Base-by-base conservation (phyloP, 2,329 filamentous ascomycete genomes). In the Penicillium aurantiogriseum region DNA sequence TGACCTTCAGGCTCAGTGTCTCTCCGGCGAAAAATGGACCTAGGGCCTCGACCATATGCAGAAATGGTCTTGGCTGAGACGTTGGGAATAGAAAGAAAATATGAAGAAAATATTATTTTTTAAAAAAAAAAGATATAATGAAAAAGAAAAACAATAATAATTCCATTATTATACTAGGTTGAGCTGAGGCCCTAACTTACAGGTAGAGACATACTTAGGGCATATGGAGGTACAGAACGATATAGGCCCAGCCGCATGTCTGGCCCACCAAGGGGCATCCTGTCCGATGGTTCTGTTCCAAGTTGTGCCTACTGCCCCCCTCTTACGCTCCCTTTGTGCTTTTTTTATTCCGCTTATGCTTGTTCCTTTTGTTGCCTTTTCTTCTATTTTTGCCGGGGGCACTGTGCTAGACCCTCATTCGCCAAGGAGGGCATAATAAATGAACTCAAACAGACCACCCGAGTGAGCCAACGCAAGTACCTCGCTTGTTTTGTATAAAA, bases 31-130 rank as follows among this genome's bases (percentile, higher is more conserved):
- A 67, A 63, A 11, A 65, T 60, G 59, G 58, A 54, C 13, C 42
- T 58, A 46, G 56, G 50, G 60, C 63, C 64, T 64, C 60, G 56
- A 50, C 58, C 61, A 48, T 57, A 61, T 64, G 59, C 57, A 64
- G 58, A 31, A 56, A 54, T 35, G 21, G 51, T 58, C 46, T 60
- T 54, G 56, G 51, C 59, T 57, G 54, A 62, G 59, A 54, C 51
- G 44, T 57, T 33, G 49, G 44, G 43, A 42, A 23, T n/a, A 36
- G 19, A 56, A 38, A 46, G 9, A 39, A 35, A 53, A 52, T 9
- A 15, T 3, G 10, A 42, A 35, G 19, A 50, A 55, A 42, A 36
- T n/a, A 27, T 19, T 11, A 5, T 29, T 31, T 31, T 11, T 25
- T 25, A 25, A 25, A 40, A 31, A 11, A 31, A 35, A 31, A 44